Evolutionary conservation across 495 filamentous ascomycete species (phyloP).

Genomic region (Extremus antarcticus): DNA sequence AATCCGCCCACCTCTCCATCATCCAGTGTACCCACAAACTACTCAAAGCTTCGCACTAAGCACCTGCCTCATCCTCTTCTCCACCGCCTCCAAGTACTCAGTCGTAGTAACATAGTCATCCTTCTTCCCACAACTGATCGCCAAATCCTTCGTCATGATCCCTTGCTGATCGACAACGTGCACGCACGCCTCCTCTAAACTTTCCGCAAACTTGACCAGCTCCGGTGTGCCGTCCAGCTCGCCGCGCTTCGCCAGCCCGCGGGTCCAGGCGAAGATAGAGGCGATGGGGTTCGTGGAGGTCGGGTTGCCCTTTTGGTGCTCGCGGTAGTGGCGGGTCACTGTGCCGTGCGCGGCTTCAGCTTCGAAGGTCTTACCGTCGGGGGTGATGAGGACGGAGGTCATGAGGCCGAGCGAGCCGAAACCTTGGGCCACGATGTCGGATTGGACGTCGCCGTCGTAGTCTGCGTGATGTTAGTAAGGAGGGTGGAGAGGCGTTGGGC

Average conservation of each 20-base stretch:
- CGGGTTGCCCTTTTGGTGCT: constrained; percentile 92
- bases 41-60: constrained; percentile 41
- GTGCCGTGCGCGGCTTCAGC: constrained; percentile 97
- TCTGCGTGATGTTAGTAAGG: constrained; percentile 39
- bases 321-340: constrained; percentile 95
- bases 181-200: constrained; percentile 84
- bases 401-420: constrained; percentile 97
- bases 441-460: constrained; percentile 98
- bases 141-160: constrained; percentile 98
- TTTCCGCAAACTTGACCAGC: constrained; percentile 77
- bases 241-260: constrained; percentile 85
- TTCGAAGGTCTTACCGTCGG: constrained; percentile 90
- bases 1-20: background rate
- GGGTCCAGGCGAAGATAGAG: constrained; percentile 97
- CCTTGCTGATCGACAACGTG: constrained; percentile 87
- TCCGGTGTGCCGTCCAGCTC: constrained; percentile 83
- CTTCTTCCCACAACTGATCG: constrained; percentile 78
- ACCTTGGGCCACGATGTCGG: constrained; percentile 94
- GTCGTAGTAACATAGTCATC: constrained; percentile 79
- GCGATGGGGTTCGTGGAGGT: constrained; percentile 98
- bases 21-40: background rate
- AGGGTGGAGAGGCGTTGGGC: background rate
- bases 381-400: constrained; percentile 94
- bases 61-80: constrained; percentile 64
- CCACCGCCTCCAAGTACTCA: constrained; percentile 82